Conservation (phyloP, 169 alveolate genomes). For the Plasmodium coatneyi region DNA sequence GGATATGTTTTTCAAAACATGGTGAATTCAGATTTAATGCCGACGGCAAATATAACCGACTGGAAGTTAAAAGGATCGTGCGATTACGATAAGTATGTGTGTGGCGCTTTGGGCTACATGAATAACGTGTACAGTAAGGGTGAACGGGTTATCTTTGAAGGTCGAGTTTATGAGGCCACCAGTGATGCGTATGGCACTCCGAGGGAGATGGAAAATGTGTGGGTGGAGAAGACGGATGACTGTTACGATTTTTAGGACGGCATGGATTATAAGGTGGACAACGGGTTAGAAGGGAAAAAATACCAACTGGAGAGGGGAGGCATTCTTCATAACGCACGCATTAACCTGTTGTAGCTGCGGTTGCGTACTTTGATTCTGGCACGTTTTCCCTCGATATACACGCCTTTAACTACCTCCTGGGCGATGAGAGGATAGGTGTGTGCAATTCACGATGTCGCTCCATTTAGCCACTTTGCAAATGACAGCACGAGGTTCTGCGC, state of each 20-base stretch:
- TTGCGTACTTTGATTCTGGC: neutral
- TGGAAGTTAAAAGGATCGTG: slow-evolving; percentile 74
- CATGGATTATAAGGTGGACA: neutral
- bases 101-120: slow-evolving; percentile 72
- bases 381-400: neutral
- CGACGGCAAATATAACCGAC: slow-evolving; percentile 69
- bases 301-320: neutral
- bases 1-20: slow-evolving; percentile 70
- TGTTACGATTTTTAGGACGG: slow-evolving; percentile 33
- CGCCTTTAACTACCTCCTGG: neutral
- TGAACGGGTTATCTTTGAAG: slow-evolving; percentile 72
- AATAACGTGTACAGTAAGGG: slow-evolving; percentile 62
- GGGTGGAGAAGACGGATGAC: slow-evolving; percentile 71
- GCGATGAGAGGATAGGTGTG: neutral
- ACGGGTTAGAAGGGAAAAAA: neutral
- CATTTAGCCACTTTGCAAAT: neutral
- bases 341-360: neutral
- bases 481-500: neutral
- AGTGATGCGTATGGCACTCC: slow-evolving; percentile 34
- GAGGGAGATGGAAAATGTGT: slow-evolving; percentile 38
- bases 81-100: slow-evolving; percentile 65
- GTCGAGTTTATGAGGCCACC: slow-evolving; percentile 61
- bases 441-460: neutral
- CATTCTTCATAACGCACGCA: neutral
- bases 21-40: slow-evolving; percentile 70